Base-by-base conservation (phyloP, 345 rosid genomes). In the Populus tremula region DNA sequence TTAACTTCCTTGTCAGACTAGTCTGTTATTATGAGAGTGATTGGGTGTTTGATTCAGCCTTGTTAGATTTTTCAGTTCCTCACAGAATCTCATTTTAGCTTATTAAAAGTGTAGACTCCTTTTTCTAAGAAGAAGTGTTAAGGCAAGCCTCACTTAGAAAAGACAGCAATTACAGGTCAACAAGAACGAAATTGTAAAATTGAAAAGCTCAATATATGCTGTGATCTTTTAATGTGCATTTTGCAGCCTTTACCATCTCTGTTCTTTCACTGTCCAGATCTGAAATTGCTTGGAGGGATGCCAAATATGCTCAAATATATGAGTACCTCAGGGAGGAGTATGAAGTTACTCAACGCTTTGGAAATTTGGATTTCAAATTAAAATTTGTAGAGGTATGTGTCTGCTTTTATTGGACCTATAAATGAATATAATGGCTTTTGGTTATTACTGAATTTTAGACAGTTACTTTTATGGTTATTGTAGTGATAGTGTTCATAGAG, bases 251-350 rank as follows among this genome's bases (percentile, higher is more conserved):
- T 76, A 33, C 16, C 49, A 67, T 23, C 73, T 69, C n/a, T 62
- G 3, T 43, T 77, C 50, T 74, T 82, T 38, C 53, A 33, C 53
- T 78, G 70, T 85, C 29, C 87, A 92, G 98, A 83, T 92, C 97
- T 23, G 97, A 94, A 86, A 94, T 94, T 84, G 98, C 97, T 81
- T 94, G 97, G 98, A 89, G 94, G 80, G 93, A 91, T 84, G 98
- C 97, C 61, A 94, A 90, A 83, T 93, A 93, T 82, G 94, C 97
- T 79, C 97, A 86, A 82, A 94, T 93, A 86, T 85, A 89, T 2
- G 98, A 94, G 84, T 94, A 90, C 86, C 90, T 93, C 47, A 84
- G 92, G 83, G 98, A 94, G 84, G 98, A 94, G 86, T 94, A 88
- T 39, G 97, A 94, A 82, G 91, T 94, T 39, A 90, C 94, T 53